Evolutionary conservation across 169 alveolate genomes (phyloP).

Genomic region (Perkinsus olseni): DNA sequence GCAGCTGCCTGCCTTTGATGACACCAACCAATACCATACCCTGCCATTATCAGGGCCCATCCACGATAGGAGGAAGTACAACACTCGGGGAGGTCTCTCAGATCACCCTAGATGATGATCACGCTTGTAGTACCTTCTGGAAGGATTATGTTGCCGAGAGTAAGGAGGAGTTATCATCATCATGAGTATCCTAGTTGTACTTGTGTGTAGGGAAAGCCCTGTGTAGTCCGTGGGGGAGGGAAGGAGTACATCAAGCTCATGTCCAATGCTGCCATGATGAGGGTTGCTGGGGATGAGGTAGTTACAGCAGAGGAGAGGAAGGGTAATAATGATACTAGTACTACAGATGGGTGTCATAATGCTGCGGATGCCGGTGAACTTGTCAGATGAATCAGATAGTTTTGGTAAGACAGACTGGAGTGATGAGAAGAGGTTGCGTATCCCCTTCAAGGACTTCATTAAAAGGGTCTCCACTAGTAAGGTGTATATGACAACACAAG

Average conservation of each 20-base stretch:
- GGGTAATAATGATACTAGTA: background rate
- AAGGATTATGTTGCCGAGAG: background rate
- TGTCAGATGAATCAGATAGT: background rate
- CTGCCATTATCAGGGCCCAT: background rate
- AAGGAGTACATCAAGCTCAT: background rate
- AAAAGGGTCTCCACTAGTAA: background rate
- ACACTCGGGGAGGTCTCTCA: background rate
- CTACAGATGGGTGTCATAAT: background rate
- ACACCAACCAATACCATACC: background rate
- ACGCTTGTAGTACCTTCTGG: background rate
- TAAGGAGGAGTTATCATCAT: background rate
- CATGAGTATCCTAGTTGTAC: background rate
- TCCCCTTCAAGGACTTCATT: background rate
- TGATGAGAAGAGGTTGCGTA: background rate
- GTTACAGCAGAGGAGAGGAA: background rate
- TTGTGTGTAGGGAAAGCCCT: background rate
- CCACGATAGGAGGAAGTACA: background rate
- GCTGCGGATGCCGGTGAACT: too few relatives aligned
- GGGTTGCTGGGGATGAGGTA: background rate
- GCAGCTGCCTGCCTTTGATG: too few relatives aligned
- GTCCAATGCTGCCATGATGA: background rate
- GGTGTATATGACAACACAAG: background rate
- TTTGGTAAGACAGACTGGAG: background rate
- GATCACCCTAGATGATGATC: background rate
- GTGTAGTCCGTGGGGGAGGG: background rate